A percentile compares a stretch with the other conserved stretches of the same genome.
Evolutionary conservation across 306 rosid species (phyloP).

Genomic region (Cicer judaicum): DNA sequence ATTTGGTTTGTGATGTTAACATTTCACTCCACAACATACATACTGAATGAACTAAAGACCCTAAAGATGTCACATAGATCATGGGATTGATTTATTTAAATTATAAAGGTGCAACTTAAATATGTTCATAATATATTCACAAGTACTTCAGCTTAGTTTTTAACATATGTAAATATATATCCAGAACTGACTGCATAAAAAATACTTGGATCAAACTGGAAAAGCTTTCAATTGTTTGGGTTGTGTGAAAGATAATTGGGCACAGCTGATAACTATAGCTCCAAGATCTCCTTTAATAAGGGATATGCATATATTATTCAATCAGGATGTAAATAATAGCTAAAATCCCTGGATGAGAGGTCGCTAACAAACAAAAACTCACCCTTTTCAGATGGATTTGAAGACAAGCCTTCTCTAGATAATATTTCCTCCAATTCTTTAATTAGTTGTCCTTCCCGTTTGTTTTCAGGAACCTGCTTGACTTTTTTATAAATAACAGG

Average conservation of each 20-base stretch:
- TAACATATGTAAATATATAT: not conserved
- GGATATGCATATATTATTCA: slow-evolving; percentile 32
- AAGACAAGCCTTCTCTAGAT: slow-evolving; percentile 82
- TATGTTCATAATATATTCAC: slow-evolving; percentile 11
- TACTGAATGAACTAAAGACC: slow-evolving; percentile 15
- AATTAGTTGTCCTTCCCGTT: slow-evolving; percentile 79
- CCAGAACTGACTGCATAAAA: slow-evolving; percentile 28
- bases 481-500: slow-evolving; percentile 82
- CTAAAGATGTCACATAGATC: slow-evolving; percentile 9
- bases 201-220: slow-evolving; percentile 16
- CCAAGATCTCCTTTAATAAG: slow-evolving; percentile 7
- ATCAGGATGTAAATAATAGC: slow-evolving; percentile 38
- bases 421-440: slow-evolving; percentile 89
- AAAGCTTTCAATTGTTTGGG: slow-evolving; percentile 26
- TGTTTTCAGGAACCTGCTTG: slow-evolving; percentile 84
- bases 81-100: not conserved
- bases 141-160: slow-evolving; percentile 20
- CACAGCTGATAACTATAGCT: slow-evolving; percentile 30
- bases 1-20: not conserved
- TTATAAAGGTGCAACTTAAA: not conserved
- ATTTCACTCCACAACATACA: slow-evolving; percentile 14
- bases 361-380: slow-evolving; percentile 38
- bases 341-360: slow-evolving; percentile 26
- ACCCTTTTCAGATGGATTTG: slow-evolving; percentile 93
- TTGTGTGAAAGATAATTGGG: slow-evolving; percentile 18